phyloP scores from a whole-genome alignment of 2,329 filamentous ascomycete species.

The Apiospora arundinis region DNA sequence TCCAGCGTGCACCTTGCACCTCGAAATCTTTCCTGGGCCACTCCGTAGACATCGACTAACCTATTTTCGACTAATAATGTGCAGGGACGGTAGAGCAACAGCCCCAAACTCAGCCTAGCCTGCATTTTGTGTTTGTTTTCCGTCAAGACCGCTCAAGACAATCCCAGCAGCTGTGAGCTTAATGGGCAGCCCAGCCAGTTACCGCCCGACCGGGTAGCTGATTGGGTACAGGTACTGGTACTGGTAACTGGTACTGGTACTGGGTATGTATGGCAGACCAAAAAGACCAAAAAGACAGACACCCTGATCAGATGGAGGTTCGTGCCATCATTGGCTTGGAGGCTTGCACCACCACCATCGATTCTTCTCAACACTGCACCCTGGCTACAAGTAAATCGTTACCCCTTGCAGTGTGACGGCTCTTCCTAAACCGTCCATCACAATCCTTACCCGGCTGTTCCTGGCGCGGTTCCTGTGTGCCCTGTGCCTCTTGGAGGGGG shows the following conservation, averaged over 20 bases:
- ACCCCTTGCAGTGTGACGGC: conserved; percentile 11
- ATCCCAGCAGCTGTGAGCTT: conserved; percentile 10
- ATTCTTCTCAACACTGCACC: neutral
- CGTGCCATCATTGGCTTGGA: neutral
- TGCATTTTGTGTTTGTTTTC: conserved; percentile 2
- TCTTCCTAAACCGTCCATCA: conserved; percentile 3
- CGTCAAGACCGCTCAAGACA: neutral
- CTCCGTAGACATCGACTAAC: neutral
- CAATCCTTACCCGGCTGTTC: conserved; percentile 3
- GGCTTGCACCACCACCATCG: conserved; percentile 2
- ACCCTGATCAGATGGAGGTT: neutral
- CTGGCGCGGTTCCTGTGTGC: conserved; percentile 3
- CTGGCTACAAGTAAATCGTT: neutral
- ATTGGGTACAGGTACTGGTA: too few relatives aligned
- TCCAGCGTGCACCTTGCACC: neutral
- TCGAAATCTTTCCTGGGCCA: conserved; percentile 1
- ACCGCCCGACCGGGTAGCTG: neutral
- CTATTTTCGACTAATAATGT: neutral
- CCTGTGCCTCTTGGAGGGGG: neutral
- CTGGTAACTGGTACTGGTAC: too few relatives aligned
- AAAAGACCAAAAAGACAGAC: too few relatives aligned
- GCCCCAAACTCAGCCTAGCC: conserved; percentile 3
- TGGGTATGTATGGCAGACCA: neutral
- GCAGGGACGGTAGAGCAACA: conserved; percentile 5
- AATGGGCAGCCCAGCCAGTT: neutral